Base-by-base conservation (phyloP, 257 asterid genomes). In the Solanum megistacrolobum region DNA sequence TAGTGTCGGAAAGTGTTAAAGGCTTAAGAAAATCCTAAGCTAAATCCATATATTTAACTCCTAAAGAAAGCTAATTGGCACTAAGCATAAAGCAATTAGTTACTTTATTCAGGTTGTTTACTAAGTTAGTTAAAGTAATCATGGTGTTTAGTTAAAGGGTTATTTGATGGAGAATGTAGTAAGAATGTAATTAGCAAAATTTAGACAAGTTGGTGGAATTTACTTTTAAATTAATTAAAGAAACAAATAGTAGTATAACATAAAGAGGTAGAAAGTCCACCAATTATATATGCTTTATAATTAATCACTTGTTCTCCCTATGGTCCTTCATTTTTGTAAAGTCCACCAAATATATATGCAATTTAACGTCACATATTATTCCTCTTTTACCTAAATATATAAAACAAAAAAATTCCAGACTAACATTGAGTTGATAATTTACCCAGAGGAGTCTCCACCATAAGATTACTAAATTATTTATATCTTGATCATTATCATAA, bases 51-150 rank as follows among this genome's bases (percentile, higher is more conserved):
- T 66, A 46, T 34, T 66, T 66, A 38, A 85, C 38, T 66, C 41
- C 78, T 20, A 66, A 66, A 66, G 62, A 71, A 85, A 65, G 72
- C 62, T 65, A 36, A 35, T 36, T 85, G 41, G 58, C 58, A 66
- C 62, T 66, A 62, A 71, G 27, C 66, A 85, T 39, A 66, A 85
- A 85, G 66, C 12, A 85, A 32, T 27, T 31, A 43, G 75, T 66
- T 39, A 16, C 81, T 85, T 85, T 85, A 71, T 85, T 85, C 79
- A 85, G 58, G 81, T 36, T 85, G 87, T 85, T 85, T 65, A 71
- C 62, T 85, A n/a, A 85, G 87, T 85, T 84, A 65, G 87, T 85
- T 62, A 65, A n/a, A 12, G 29, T 35, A 85, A 85, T 85, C 73
- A 39, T 39, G 8, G 81, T 66, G 87, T 85, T 85, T 58, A 85